Evolutionary conservation across 2,329 filamentous ascomycete genomes (phyloP), one percentile per base, ranked within the genome.

Genomic region (Dactylellina cionopaga): DNA sequence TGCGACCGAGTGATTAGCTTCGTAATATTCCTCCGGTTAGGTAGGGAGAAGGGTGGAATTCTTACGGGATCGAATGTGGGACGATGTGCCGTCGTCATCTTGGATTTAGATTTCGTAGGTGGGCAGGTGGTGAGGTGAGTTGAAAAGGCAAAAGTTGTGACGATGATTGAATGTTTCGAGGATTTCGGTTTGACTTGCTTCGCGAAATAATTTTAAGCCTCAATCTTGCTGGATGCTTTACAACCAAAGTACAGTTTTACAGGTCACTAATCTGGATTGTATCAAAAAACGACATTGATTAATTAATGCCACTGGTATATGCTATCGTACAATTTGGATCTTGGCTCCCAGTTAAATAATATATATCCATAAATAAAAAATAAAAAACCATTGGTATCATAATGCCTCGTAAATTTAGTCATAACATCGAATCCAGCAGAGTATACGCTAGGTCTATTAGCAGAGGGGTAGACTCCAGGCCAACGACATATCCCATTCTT

Each of bases 1-100:
- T 17, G n/a, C 11, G 46, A 29, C n/a, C 1, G 4, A 19, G 24
- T 24, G 54, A 6, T 5, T 17, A 27, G n/a, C 11, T 51, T 9
- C 29, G 1, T 15, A 27, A 24, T 29, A 3, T 41, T 41, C 13
- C 29, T 46, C 22, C 27, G 15, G 29, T 22, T 22, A 35, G 15
- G 1, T 29, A 5, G 25, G 3, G 3, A 27, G 24, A 19, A n/a
- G n/a, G n/a, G 17, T 24, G 31, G n/a, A 7, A 33, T 24, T 13
- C 68, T 75, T 86, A 93, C 91, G 75, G 95, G 95, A 80, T 99
- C 95, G 80, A 99, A 99, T 0, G 95, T 99, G 64, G 95, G 95
- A 83, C 95, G 90, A 80, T 89, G 88, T 66, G 88, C 88, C 82
- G 81, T 82, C 35, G 80, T 81, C 83, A 84, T 84, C 11, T 59